Percentiles rank a stretch among this genome's conserved stretches.
phyloP scores from a whole-genome alignment of 805 yeast genomes.

The Teunomyces stri region DNA sequence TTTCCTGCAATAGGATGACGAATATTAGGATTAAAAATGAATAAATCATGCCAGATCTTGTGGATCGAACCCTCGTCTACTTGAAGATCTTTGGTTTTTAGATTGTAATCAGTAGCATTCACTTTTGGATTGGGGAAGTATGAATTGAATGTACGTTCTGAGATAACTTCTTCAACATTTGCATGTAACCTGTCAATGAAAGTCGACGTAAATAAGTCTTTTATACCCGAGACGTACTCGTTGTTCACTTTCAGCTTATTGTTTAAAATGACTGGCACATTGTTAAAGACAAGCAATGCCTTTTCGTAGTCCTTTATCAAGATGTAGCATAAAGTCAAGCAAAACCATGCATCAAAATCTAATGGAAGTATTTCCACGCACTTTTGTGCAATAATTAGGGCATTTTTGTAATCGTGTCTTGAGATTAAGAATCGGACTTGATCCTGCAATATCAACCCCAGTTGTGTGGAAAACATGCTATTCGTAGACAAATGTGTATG shows the following conservation, averaged over 20 bases:
- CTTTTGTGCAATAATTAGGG: constrained; percentile 55
- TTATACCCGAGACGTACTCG: constrained; percentile 21
- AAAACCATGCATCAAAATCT: constrained; percentile 72
- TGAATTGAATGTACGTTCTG: constrained; percentile 24
- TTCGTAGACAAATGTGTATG: constrained; percentile 15
- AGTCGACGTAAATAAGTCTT: constrained; percentile 23
- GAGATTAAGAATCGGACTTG: constrained; percentile 64
- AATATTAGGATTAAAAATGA: constrained; percentile 25
- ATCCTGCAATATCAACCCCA: constrained; percentile 54
- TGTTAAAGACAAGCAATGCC: constrained; percentile 68
- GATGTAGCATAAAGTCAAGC: constrained; percentile 59
- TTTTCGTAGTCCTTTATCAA: constrained; percentile 50
- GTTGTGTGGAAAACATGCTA: constrained; percentile 38
- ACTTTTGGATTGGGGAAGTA: constrained; percentile 29
- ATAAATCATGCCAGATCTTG: constrained; percentile 32
- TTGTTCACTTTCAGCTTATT: constrained; percentile 10
- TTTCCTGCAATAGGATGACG: constrained; percentile 38
- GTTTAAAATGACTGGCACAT: constrained; percentile 57
- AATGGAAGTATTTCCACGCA: constrained; percentile 71
- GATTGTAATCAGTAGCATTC: constrained; percentile 4
- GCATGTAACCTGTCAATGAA: constrained; percentile 17
- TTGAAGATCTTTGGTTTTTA: neutral
- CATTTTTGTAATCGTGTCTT: constrained; percentile 53
- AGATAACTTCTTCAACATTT: constrained; percentile 22
- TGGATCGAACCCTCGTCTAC: constrained; percentile 24